Conservation (phyloP, 305 asterid genomes). For the Fraxinus floribunda region DNA sequence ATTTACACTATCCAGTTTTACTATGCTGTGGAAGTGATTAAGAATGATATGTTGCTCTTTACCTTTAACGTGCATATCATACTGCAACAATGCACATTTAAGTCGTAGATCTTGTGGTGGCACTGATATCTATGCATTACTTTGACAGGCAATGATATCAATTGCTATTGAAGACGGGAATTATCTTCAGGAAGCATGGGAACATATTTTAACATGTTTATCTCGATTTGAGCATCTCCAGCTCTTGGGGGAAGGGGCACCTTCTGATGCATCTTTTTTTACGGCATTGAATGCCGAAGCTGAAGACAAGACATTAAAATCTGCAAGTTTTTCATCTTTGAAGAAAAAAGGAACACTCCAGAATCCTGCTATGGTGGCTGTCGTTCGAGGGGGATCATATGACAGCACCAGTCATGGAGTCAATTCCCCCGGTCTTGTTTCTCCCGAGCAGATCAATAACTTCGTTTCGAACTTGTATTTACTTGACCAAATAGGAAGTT, state of each 20-base stretch:
- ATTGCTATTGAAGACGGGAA: slow-evolving; percentile 97
- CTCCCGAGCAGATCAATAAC: slow-evolving; percentile 85
- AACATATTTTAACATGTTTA: slow-evolving; percentile 90
- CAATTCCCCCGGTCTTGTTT: slow-evolving; percentile 71
- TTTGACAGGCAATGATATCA: slow-evolving; percentile 81
- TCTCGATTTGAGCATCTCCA: slow-evolving; percentile 98
- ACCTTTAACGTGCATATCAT: background rate
- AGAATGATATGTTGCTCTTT: background rate
- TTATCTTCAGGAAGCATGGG: slow-evolving; percentile 97
- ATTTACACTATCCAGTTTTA: background rate
- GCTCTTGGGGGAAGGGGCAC: slow-evolving; percentile 97
- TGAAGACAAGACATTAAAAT: slow-evolving; percentile 55
- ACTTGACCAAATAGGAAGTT: slow-evolving; percentile 94
- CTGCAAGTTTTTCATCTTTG: slow-evolving; percentile 56
- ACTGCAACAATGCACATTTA: background rate
- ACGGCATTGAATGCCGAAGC: slow-evolving; percentile 53
- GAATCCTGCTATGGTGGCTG: slow-evolving; percentile 91
- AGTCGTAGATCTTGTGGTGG: slow-evolving; percentile 8
- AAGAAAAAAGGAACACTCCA: slow-evolving; percentile 94
- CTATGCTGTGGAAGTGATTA: background rate
- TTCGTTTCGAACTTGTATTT: slow-evolving; percentile 85
- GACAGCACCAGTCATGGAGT: slow-evolving; percentile 80
- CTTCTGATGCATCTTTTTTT: slow-evolving; percentile 89
- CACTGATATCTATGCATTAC: slow-evolving; percentile 20
- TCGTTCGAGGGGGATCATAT: slow-evolving; percentile 97